Evolutionary conservation across 1,284 basidiomycete genomes (phyloP), one percentile per base, ranked within the genome.

Genomic region (Tetrapyrgos nigripes): DNA sequence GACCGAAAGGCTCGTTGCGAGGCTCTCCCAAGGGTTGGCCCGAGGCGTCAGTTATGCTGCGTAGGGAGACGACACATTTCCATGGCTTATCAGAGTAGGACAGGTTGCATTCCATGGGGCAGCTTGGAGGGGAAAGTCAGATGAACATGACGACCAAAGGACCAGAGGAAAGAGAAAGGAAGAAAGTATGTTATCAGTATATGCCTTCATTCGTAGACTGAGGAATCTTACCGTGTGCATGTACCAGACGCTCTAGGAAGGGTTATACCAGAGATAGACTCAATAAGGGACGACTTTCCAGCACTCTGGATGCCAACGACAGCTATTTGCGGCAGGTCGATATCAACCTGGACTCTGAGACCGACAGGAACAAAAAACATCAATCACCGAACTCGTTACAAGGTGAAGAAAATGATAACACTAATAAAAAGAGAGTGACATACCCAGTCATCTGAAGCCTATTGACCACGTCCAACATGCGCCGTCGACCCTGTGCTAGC

Each of bases 281-380:
- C 89, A 14, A 92, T 89, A 1, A 92, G 75, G 0, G 88, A 90
- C 0, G 87, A 89, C 63, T 92, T 92, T 0, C 90, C 91, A 0
- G 86, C 85, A 48, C 85, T 88, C 62, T 90, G 88, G 8, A 76
- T 80, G 0, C 88, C 88, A 9, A 90, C 81, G 47, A 88, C 89
- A 0, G 84, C 87, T 17, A 91, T 89, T 63, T 83, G 79, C 0
- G 90, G 89, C 0, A 91, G 73, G 35, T 62, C 61, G n/a, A 91
- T 83, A 50, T 91, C 87, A 1, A 81, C 75, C 62, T 88, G 82
- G 0, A 87, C 83, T 0, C 88, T 91, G 48, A 2, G 52, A 19
- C 58, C 11, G 29, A 19, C n/a, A 21, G 17, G 44, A 28, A 35
- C 31, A 45, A 23, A 29, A 53, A 3, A n/a, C n/a, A n/a, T n/a